Conservation (phyloP, 495 filamentous ascomycete genomes). For the Aspergillus coremiiformis region DNA sequence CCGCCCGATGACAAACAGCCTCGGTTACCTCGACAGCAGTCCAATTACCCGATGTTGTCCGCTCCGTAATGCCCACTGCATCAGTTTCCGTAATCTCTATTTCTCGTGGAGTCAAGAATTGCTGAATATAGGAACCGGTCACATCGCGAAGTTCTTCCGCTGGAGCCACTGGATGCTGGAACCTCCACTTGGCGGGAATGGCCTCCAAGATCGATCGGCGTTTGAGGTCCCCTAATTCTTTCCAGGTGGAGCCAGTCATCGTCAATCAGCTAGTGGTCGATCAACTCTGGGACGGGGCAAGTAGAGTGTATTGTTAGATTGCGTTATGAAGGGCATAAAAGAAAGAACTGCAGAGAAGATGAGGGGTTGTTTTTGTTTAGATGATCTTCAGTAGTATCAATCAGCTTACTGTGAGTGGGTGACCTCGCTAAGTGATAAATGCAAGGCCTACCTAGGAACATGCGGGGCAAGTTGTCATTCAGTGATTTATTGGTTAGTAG, state of each 20-base stretch:
- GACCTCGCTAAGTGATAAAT: too few species aligned
- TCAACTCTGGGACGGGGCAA: background rate
- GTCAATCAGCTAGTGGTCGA: background rate
- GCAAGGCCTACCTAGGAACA: too few species aligned
- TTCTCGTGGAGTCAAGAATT: constrained; percentile 48
- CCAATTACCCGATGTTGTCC: constrained; percentile 41
- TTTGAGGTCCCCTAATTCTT: constrained; percentile 41
- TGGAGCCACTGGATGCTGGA: constrained; percentile 41
- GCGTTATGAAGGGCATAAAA: background rate
- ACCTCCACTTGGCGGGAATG: constrained; percentile 52
- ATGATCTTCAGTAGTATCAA: too few species aligned
- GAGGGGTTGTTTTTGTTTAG: background rate
- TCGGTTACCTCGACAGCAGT: constrained; percentile 43
- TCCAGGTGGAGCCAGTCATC: constrained; percentile 34
- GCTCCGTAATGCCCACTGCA: constrained; percentile 41
- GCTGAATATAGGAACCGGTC: constrained; percentile 52
- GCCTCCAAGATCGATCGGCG: constrained; percentile 43
- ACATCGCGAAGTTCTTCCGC: constrained; percentile 50
- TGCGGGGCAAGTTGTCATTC: too few species aligned
- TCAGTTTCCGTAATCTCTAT: constrained; percentile 51
- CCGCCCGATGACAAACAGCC: constrained; percentile 51
- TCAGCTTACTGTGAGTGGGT: too few species aligned
- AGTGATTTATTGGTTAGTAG: too few species aligned
- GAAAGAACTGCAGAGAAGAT: background rate
- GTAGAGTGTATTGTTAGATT: background rate